These are phyloP conservation scores for Tolypocladium paradoxum DNA, from an alignment of 2,329 filamentous ascomycete species.

Conservation along the genomic window DNA sequence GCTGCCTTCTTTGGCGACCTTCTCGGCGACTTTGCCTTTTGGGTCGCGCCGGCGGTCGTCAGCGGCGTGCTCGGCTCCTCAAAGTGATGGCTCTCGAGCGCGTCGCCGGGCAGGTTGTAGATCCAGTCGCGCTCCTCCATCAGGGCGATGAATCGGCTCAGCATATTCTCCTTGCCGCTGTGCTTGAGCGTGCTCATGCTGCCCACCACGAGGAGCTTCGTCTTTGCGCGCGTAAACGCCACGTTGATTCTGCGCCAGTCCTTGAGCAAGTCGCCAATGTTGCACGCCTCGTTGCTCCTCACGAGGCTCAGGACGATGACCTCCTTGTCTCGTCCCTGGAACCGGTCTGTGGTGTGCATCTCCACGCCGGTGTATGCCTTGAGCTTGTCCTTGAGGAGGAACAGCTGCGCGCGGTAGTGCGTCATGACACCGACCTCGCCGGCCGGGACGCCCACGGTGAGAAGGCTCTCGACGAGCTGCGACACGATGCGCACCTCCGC, in stretches of 20 bases:
- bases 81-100: constrained; percentile 58
- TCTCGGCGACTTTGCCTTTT: constrained; percentile 16
- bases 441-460: constrained; percentile 63
- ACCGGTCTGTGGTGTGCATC: constrained; percentile 94
- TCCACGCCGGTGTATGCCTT: constrained; percentile 57
- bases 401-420: constrained; percentile 87
- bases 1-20: constrained; percentile 13
- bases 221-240: constrained; percentile 84
- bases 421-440: constrained; percentile 88
- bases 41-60: constrained; percentile 20
- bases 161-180: constrained; percentile 61
- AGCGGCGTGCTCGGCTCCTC: constrained; percentile 44
- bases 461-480: constrained; percentile 70
- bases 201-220: constrained; percentile 81
- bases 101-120: constrained; percentile 56
- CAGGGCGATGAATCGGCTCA: constrained; percentile 63
- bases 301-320: constrained; percentile 82
- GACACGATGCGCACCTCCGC: constrained; percentile 69
- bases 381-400: constrained; percentile 66
- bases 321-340: constrained; percentile 93
- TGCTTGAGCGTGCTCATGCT: constrained; percentile 70
- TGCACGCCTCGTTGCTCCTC: constrained; percentile 68
- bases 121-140: constrained; percentile 76
- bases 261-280: constrained; percentile 81
- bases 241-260: constrained; percentile 95